Evolutionary conservation across 306 rosid genomes (phyloP).

Genomic region (Vicia sativa): DNA sequence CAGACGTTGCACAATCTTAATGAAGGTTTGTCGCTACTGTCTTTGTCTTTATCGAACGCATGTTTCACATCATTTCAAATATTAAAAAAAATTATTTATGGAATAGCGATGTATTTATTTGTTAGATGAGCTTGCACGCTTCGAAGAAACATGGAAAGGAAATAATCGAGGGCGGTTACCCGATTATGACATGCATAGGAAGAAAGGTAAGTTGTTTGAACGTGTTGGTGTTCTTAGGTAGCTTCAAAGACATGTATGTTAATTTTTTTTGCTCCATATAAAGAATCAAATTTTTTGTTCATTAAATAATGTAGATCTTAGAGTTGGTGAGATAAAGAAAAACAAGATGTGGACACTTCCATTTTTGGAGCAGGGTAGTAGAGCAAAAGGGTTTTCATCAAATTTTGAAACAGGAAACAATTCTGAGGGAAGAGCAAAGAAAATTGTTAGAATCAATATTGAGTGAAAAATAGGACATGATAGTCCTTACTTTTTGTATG

Average conservation of each 20-base stretch:
- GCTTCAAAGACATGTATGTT: constrained; percentile 1
- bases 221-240: neutral
- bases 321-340: constrained; percentile 33
- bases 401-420: constrained; percentile 34
- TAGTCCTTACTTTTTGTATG: neutral
- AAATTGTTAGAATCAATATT: constrained; percentile 76
- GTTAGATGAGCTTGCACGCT: constrained; percentile 74
- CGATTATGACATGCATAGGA: constrained; percentile 41
- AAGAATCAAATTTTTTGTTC: neutral
- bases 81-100: neutral
- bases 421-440: constrained; percentile 52
- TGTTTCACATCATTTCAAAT: neutral
- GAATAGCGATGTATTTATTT: neutral
- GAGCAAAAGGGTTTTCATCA: constrained; percentile 38
- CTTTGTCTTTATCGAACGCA: neutral
- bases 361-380: constrained; percentile 34
- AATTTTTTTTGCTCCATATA: neutral
- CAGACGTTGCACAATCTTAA: constrained; percentile 81
- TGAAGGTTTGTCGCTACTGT: constrained; percentile 59
- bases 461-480: constrained; percentile 43
- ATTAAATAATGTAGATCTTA: constrained; percentile 42
- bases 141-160: constrained; percentile 77
- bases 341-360: constrained; percentile 42
- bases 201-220: constrained; percentile 36
- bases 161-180: constrained; percentile 48